phyloP scores from a whole-genome alignment of 345 rosid genomes.

The Sonneratia caseolaris region DNA sequence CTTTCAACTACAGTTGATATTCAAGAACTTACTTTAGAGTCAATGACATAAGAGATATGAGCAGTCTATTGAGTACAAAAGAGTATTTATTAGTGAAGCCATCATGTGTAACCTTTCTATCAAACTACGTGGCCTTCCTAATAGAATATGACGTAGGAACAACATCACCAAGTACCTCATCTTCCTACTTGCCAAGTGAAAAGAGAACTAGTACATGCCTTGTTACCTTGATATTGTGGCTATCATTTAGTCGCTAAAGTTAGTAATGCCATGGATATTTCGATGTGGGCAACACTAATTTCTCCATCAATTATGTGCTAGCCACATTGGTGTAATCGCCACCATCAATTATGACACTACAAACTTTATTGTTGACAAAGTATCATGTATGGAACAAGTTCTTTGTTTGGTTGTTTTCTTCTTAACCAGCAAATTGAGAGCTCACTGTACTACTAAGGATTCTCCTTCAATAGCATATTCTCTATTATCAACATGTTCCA shows the following conservation, averaged over 20 bases:
- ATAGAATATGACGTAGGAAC: not conserved
- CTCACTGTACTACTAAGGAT: not conserved
- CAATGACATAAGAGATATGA: no score
- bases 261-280: not conserved
- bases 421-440: not conserved
- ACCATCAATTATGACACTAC: not conserved
- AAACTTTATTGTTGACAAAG: no score
- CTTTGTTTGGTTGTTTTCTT: not conserved
- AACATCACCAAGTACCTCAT: not conserved
- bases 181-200: not conserved
- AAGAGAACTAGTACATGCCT: not conserved
- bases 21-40: no score
- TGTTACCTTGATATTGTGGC: not conserved
- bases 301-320: not conserved
- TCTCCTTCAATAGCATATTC: not conserved
- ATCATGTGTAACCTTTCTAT: not conserved
- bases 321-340: not conserved
- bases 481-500: not conserved
- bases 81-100: not conserved
- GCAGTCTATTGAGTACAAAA: not conserved
- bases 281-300: not conserved
- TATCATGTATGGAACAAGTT: not conserved
- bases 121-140: not conserved
- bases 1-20: no score
- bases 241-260: not conserved